These are phyloP conservation scores for Fusarium tupiense DNA, from an alignment of 2,329 filamentous ascomycete genomes.

Conservation along the genomic window DNA sequence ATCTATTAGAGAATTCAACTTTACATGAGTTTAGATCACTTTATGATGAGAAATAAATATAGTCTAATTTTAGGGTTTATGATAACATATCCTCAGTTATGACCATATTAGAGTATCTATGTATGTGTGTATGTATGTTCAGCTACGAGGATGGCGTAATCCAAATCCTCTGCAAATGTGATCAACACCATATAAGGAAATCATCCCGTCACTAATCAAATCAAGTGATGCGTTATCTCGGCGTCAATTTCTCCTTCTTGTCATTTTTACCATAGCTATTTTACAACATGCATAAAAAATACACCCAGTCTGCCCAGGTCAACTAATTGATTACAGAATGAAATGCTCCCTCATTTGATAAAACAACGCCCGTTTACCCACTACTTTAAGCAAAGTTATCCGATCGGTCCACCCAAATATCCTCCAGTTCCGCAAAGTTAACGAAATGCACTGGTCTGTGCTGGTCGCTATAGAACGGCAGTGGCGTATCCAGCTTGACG, in stretches of 20 bases:
- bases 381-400: slow-evolving; percentile 86
- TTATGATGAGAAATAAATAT: background rate
- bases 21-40: background rate
- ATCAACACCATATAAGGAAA: slow-evolving; percentile 29
- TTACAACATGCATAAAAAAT: slow-evolving; percentile 32
- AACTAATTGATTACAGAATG: slow-evolving; percentile 33
- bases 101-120: background rate
- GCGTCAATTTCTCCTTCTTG: slow-evolving; percentile 19
- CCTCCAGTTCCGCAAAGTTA: slow-evolving; percentile 96
- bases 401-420: slow-evolving; percentile 91
- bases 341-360: slow-evolving; percentile 19
- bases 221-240: background rate
- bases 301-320: slow-evolving; percentile 11
- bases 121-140: too few relatives aligned
- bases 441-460: slow-evolving; percentile 96
- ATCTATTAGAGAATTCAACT: background rate
- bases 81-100: background rate
- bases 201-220: slow-evolving; percentile 3
- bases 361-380: slow-evolving; percentile 38
- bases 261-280: slow-evolving; percentile 22
- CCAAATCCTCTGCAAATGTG: background rate
- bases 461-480: slow-evolving; percentile 89
- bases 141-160: background rate
- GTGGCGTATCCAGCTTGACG: slow-evolving; percentile 92
- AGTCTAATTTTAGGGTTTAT: background rate